These are phyloP conservation scores for Saururus chinensis DNA, from an alignment of 164 flowering plant genomes.

Conservation along the genomic window DNA sequence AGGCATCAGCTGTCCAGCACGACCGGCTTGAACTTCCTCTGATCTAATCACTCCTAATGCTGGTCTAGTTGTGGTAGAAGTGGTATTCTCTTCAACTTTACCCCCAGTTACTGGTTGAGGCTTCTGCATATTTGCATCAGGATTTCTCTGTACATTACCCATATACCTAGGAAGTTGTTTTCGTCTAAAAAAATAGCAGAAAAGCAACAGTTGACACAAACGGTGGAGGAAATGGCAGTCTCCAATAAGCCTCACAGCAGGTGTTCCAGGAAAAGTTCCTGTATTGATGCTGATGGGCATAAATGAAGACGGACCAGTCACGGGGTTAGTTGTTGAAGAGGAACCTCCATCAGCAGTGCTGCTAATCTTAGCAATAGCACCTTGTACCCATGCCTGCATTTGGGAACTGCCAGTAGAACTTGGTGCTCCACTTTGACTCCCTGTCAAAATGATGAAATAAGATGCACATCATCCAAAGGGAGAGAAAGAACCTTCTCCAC, in stretches of 20 bases:
- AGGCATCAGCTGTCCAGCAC: slow-evolving; percentile 43
- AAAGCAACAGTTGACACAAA: slow-evolving; percentile 85
- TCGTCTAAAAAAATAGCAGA: slow-evolving; percentile 89
- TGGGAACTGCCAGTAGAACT: slow-evolving; percentile 87
- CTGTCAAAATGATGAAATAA: slow-evolving; percentile 24
- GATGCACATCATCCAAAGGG: not conserved
- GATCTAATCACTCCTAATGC: slow-evolving; percentile 28
- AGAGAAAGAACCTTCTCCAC: too few relatives aligned
- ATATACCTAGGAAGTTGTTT: slow-evolving; percentile 55
- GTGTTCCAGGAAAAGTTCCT: slow-evolving; percentile 99
- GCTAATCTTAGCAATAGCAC: slow-evolving; percentile 98
- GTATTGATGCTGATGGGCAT: slow-evolving; percentile 98
- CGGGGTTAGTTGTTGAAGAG: slow-evolving; percentile 63
- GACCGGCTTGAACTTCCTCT: slow-evolving; percentile 54
- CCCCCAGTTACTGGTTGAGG: slow-evolving; percentile 47
- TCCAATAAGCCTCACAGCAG: slow-evolving; percentile 98
- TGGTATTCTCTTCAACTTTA: slow-evolving; percentile 60
- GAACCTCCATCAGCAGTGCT: slow-evolving; percentile 78
- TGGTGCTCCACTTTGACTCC: slow-evolving; percentile 66
- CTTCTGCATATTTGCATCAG: slow-evolving; percentile 60
- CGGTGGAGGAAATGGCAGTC: slow-evolving; percentile 98
- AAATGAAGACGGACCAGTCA: slow-evolving; percentile 75
- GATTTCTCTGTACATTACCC: slow-evolving; percentile 48
- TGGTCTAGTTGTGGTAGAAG: slow-evolving; percentile 30
- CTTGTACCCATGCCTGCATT: slow-evolving; percentile 99